Evolutionary conservation across 306 rosid species (phyloP), one percentile per base, ranked within the genome.

Genomic region (Pterocarpus santalinus): DNA sequence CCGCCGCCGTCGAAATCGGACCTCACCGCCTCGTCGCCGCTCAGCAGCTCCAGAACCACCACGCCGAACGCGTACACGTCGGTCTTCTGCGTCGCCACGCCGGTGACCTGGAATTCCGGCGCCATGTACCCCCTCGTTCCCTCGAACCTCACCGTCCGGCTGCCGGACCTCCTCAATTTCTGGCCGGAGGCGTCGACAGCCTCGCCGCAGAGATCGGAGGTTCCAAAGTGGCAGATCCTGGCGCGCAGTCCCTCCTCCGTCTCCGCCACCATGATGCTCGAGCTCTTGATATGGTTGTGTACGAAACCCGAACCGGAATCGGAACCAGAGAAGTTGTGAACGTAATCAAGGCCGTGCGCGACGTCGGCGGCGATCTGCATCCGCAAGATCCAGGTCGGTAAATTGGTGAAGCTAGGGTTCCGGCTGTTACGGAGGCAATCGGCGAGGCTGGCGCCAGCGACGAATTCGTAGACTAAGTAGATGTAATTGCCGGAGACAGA

Each of bases 51-150:
- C 85, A 95, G 49, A 36, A 95, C 15, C 83, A 95, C 96, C 28
- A 95, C 96, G 0, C 99, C 98, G 53, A 95, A 95, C 0, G 99
- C 99, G 63, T 90, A 95, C 41, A 90, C 94, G n/a, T 95, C 99
- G 30, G 88, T 80, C 72, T 89, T 90, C 87, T 89, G 91, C 60
- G 95, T 90, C 76, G 90, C 89, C 1, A 80, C 67, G n/a, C 98
- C 99, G 9, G 81, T 83, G 0, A 49, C 0, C 69, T 70, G 91
- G 65, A 91, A 85, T 80, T 95, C 99, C 83, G 99, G 97, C 77
- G 99, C 89, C 92, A 95, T 93, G 76, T 93, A 93, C 3, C 98
- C 99, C 34, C 96, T 82, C 57, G 93, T 91, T 53, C 99, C 99
- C 65, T 93, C 92, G n/a, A 95, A 11, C 60, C 84, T 95, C 81